A percentile compares a stretch with the other conserved stretches of the same genome.
Evolutionary conservation across 1,284 basidiomycete genomes (phyloP).

Genomic region (Microbotryomycetes sp.): DNA sequence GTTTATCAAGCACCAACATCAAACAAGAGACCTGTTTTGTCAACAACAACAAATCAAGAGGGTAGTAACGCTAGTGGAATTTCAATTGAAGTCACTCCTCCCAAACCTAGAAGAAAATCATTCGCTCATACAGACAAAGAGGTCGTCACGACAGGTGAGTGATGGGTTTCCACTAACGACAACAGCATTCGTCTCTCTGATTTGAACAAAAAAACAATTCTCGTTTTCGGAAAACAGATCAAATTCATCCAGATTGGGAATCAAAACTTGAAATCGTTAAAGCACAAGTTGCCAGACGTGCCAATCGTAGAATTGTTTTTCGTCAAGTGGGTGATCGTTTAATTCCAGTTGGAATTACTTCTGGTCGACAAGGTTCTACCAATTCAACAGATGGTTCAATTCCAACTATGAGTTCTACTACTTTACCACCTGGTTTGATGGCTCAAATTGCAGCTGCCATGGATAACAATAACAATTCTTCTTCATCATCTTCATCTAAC

Average conservation of each 20-base stretch:
- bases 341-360: slow-evolving; percentile 89
- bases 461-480: slow-evolving; percentile 28
- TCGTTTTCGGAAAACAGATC: slow-evolving; percentile 52
- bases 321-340: slow-evolving; percentile 94
- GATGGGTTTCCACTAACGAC: too few species aligned
- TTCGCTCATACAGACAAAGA: slow-evolving; percentile 52
- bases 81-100: neutral
- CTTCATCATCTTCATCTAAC: slow-evolving; percentile 12
- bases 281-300: slow-evolving; percentile 77
- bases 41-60: neutral
- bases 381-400: slow-evolving; percentile 55
- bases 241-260: slow-evolving; percentile 93
- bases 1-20: slow-evolving; percentile 54
- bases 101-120: slow-evolving; percentile 45
- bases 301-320: slow-evolving; percentile 95
- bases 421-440: slow-evolving; percentile 45
- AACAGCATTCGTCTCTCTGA: neutral
- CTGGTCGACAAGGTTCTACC: slow-evolving; percentile 52
- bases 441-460: slow-evolving; percentile 54
- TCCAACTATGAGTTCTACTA: slow-evolving; percentile 44
- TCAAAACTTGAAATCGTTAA: slow-evolving; percentile 80
- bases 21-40: neutral
- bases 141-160: slow-evolving; percentile 79
- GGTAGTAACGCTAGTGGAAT: neutral
- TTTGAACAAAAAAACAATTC: neutral